Evolutionary conservation across 2,329 filamentous ascomycete genomes (phyloP).

Genomic region (Cladosporium phlei): DNA sequence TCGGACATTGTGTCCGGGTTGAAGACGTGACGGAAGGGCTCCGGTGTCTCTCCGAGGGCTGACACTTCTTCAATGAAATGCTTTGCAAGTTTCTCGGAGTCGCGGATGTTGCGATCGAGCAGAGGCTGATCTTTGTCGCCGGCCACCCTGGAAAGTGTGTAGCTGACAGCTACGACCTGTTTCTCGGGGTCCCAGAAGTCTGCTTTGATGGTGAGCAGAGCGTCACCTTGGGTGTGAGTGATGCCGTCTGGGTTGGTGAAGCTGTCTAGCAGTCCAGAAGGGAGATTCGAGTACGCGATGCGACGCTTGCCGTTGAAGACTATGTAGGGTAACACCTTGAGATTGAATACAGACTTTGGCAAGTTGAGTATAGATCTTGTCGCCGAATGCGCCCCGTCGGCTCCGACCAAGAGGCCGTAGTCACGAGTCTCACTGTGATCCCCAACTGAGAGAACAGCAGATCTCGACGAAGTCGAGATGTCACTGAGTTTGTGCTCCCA

Average conservation of each 20-base stretch:
- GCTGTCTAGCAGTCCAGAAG: background rate
- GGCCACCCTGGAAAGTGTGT: constrained; percentile 37
- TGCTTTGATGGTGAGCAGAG: constrained; percentile 32
- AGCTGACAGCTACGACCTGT: constrained; percentile 33
- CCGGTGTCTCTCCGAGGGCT: constrained; percentile 23
- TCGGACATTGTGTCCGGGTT: constrained; percentile 27
- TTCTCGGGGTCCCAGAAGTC: constrained; percentile 18
- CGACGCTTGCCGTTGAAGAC: constrained; percentile 33
- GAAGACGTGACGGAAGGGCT: constrained; percentile 33
- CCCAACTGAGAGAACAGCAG: constrained; percentile 8
- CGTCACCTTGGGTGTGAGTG: constrained; percentile 18
- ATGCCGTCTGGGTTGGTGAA: constrained; percentile 16
- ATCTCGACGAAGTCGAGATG: background rate
- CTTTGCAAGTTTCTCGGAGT: constrained; percentile 33
- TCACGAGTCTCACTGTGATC: background rate
- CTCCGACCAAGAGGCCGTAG: constrained; percentile 29
- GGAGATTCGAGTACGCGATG: constrained; percentile 18
- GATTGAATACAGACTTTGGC: constrained; percentile 11
- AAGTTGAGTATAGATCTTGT: constrained; percentile 1
- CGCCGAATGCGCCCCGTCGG: constrained; percentile 37
- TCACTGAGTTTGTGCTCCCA: constrained; percentile 29
- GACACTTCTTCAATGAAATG: constrained; percentile 34
- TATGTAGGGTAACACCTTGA: constrained; percentile 34
- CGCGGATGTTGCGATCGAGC: constrained; percentile 28
- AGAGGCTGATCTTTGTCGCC: constrained; percentile 28